Evolutionary conservation across 495 filamentous ascomycete genomes (phyloP).

Genomic region (Chaetomidium leptoderma): DNA sequence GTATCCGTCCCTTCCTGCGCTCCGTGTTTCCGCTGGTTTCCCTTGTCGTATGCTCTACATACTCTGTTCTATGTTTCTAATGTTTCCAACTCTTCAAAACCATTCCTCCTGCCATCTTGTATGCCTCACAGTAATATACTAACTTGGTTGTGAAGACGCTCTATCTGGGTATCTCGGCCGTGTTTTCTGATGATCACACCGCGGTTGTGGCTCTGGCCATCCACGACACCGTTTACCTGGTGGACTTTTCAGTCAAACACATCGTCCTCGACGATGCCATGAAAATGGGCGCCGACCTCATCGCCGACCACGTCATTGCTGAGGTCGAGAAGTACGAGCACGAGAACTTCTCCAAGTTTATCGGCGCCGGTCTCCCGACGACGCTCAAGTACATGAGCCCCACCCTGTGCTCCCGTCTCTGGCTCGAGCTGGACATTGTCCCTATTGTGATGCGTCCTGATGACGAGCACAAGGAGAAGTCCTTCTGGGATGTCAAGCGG

Average conservation of each 20-base stretch:
- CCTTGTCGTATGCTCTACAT: no score
- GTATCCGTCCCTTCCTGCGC: no score
- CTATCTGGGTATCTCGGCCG: constrained; percentile 59
- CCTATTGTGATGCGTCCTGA: constrained; percentile 54
- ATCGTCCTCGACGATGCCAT: constrained; percentile 39
- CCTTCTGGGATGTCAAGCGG: constrained; percentile 51
- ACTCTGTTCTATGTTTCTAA: background rate
- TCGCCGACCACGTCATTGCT: constrained; percentile 52
- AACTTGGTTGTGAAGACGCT: constrained; percentile 48
- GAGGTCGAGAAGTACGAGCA: constrained; percentile 55
- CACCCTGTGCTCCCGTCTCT: constrained; percentile 65
- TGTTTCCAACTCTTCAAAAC: no score
- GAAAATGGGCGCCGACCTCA: constrained; percentile 39
- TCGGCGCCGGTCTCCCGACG: constrained; percentile 57
- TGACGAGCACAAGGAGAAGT: constrained; percentile 42
- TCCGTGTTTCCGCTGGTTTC: no score
- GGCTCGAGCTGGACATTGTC: constrained; percentile 74
- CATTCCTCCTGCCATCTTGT: no score
- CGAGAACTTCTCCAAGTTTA: constrained; percentile 61
- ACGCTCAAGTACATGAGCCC: constrained; percentile 52
- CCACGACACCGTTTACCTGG: constrained; percentile 72
- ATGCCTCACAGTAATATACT: constrained; percentile 6
- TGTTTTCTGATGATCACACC: constrained; percentile 45
- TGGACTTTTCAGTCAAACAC: constrained; percentile 65
- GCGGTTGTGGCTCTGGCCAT: constrained; percentile 62